Evolutionary conservation across 441 rosid species (phyloP), one percentile per base, ranked within the genome.

Genomic region (Erodium moschatum): DNA sequence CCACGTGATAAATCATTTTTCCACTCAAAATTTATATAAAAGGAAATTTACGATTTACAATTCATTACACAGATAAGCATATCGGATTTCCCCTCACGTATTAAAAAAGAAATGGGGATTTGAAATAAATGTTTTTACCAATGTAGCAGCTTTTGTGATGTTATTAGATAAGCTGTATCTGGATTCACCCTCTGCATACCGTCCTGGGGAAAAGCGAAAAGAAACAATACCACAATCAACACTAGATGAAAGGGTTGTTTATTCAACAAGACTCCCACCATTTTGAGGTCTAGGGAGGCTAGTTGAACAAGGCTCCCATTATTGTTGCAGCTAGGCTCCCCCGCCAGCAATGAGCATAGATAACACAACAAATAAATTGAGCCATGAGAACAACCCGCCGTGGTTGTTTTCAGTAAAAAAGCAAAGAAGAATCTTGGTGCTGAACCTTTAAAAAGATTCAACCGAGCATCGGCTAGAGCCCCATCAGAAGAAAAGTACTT

Each of bases 151-250:
- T 69, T 67, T 78, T 61, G 83, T 5, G 18, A 20, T 70, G 60
- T 68, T 74, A 63, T 73, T 83, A 21, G 80, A 69, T 33, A 84
- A 79, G 72, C 70, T 84, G 77, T 84, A 85, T 75, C 89, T 75
- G 63, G 87, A 83, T 68, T 87, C 89, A 29, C 87, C 88, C 77
- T 85, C 87, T 33, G 77, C 68, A 72, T 85, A 86, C 72, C 79
- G 81, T 67, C 86, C 92, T 84, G 80, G 19, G 44, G 4, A 29
- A 29, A 29, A 29, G 31, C 31, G 77, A 73, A 18, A 65, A 56
- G 2, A 69, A 74, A 68, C 8, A 21, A 54, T 20, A 70, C 18
- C 42, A 63, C 46, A 42, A 42, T 13, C 62, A 63, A 27, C 29
- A 72, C 48, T 20, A 56, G 54, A 61, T 19, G 24, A 46, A 46